Evolutionary conservation across 2,329 filamentous ascomycete species (phyloP).

Genomic region (Colletotrichum limetticola): DNA sequence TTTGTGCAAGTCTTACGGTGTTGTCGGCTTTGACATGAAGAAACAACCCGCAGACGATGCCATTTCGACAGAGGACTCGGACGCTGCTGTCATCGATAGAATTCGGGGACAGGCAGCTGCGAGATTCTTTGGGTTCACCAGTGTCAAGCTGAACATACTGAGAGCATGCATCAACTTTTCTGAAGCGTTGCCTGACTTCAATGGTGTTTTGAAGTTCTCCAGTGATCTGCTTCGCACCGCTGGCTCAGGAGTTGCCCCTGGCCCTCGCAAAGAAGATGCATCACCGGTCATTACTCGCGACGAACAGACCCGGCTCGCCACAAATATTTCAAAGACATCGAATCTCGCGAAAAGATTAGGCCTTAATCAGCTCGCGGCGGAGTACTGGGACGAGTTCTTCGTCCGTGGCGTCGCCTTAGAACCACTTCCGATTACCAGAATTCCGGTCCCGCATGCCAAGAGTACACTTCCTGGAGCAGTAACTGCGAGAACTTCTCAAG

Average conservation of each 20-base stretch:
- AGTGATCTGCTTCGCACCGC: slow-evolving; percentile 85
- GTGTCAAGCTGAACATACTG: slow-evolving; percentile 86
- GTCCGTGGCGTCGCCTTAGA: slow-evolving; percentile 81
- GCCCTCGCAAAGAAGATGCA: slow-evolving; percentile 73
- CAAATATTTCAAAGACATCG: slow-evolving; percentile 87
- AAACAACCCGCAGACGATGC: slow-evolving; percentile 40
- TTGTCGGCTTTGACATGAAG: slow-evolving; percentile 62
- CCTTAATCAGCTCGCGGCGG: slow-evolving; percentile 74
- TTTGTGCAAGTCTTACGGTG: slow-evolving; percentile 71
- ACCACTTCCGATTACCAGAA: slow-evolving; percentile 66
- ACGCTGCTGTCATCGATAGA: slow-evolving; percentile 63
- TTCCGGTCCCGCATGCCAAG: slow-evolving; percentile 73
- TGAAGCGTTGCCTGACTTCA: slow-evolving; percentile 91
- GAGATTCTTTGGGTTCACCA: slow-evolving; percentile 79
- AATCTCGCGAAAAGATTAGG: slow-evolving; percentile 81
- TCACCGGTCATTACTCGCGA: slow-evolving; percentile 79
- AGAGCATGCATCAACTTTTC: slow-evolving; percentile 93
- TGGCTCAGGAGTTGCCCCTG: slow-evolving; percentile 82
- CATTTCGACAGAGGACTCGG: slow-evolving; percentile 54
- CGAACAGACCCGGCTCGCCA: slow-evolving; percentile 85
- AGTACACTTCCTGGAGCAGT: slow-evolving; percentile 63
- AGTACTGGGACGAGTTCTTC: slow-evolving; percentile 98
- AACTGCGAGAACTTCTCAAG: slow-evolving; percentile 64
- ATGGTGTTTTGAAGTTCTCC: slow-evolving; percentile 88
- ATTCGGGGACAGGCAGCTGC: slow-evolving; percentile 68